phyloP scores from a whole-genome alignment of 176 grass and related monocot species.

The Neostapfia colusana region DNA sequence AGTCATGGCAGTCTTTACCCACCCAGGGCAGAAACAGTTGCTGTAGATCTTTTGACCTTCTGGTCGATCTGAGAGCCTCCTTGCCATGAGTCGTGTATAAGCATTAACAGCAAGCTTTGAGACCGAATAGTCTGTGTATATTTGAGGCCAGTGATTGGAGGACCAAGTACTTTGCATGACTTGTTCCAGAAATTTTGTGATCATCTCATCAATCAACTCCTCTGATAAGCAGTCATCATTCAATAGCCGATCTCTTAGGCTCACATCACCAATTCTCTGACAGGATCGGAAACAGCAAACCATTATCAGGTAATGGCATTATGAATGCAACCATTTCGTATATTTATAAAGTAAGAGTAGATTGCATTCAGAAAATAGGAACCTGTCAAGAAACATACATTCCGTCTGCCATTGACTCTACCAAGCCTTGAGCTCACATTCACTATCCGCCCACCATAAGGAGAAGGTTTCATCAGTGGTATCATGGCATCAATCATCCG shows the following conservation, averaged over 20 bases:
- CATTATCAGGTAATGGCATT: neutral
- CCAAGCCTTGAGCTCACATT: constrained; percentile 95
- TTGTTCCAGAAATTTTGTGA: constrained; percentile 65
- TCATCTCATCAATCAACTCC: constrained; percentile 71
- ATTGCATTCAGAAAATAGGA: neutral
- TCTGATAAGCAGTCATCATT: constrained; percentile 65
- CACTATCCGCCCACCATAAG: constrained; percentile 66
- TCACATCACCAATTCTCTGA: constrained; percentile 64
- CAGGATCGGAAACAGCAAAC: constrained; percentile 9
- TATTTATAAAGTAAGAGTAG: neutral
- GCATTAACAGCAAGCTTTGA: constrained; percentile 89
- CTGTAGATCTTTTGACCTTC: constrained; percentile 70
- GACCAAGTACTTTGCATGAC: constrained; percentile 63
- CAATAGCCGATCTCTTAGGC: constrained; percentile 60
- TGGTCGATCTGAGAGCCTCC: constrained; percentile 40
- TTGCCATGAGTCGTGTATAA: constrained; percentile 65
- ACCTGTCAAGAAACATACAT: constrained; percentile 42
- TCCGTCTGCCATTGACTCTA: constrained; percentile 67
- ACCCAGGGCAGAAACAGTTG: constrained; percentile 95
- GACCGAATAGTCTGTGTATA: constrained; percentile 82
- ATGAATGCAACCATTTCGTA: neutral
- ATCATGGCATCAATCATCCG: constrained; percentile 67
- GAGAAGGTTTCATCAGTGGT: constrained; percentile 62
- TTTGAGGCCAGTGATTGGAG: constrained; percentile 67
- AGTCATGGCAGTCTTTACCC: constrained; percentile 96